Percentiles rank a stretch among this genome's conserved stretches.
Conservation (phyloP, 345 rosid species). For the Hibiscus mutabilis region DNA sequence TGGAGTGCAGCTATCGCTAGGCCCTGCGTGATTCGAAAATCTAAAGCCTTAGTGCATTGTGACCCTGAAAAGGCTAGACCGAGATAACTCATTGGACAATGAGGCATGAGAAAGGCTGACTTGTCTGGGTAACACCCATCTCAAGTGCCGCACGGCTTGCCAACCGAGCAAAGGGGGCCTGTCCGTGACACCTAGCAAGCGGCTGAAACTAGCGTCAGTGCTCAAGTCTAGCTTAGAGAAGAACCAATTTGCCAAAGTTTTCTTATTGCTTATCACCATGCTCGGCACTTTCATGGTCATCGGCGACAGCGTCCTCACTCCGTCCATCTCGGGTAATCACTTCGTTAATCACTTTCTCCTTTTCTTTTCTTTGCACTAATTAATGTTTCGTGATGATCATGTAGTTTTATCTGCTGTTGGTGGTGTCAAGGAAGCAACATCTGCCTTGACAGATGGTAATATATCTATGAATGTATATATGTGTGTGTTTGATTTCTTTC, state of each 20-base stretch:
- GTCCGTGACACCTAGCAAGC: too few relatives aligned
- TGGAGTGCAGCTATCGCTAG: too few relatives aligned
- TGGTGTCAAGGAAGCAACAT: slow-evolving; percentile 34
- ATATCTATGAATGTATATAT: too few relatives aligned
- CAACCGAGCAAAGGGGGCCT: too few relatives aligned
- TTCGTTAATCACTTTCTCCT: neutral
- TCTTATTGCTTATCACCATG: slow-evolving; percentile 38
- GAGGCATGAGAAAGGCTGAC: too few relatives aligned
- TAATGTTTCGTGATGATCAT: neutral
- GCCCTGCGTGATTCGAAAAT: too few relatives aligned
- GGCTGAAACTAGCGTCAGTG: slow-evolving; percentile 23
- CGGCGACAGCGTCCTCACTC: slow-evolving; percentile 58
- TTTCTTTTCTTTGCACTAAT: neutral
- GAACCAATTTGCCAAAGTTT: slow-evolving; percentile 28
- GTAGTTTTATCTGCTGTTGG: slow-evolving; percentile 50
- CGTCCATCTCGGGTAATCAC: slow-evolving; percentile 42
- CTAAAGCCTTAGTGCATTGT: too few relatives aligned
- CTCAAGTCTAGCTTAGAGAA: slow-evolving; percentile 28
- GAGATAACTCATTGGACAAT: too few relatives aligned
- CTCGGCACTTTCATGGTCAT: slow-evolving; percentile 55
- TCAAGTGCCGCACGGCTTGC: too few relatives aligned
- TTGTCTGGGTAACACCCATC: too few relatives aligned
- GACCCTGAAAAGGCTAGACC: too few relatives aligned
- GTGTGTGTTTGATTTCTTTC: too few relatives aligned
- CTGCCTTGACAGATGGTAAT: slow-evolving; percentile 24